A percentile compares a stretch with the other conserved stretches of the same genome.
Evolutionary conservation across 345 rosid genomes (phyloP).

Genomic region (Isatis tinctoria): DNA sequence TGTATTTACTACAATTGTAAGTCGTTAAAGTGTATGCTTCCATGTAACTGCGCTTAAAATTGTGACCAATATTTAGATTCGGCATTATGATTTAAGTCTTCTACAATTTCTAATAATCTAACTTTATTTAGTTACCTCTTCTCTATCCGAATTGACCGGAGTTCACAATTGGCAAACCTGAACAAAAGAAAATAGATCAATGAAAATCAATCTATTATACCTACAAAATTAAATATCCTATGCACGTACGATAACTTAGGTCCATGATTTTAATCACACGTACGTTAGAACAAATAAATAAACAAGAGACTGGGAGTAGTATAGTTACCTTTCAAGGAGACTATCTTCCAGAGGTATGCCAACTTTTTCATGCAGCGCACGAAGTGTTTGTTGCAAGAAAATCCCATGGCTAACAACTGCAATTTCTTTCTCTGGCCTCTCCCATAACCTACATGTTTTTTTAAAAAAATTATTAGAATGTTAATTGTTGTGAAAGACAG

Average conservation of each 20-base stretch:
- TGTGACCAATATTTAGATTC: background rate
- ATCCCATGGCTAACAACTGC: slow-evolving; percentile 74
- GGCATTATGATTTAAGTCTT: background rate
- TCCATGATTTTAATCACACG: background rate
- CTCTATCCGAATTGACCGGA: slow-evolving; percentile 17
- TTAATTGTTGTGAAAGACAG: background rate
- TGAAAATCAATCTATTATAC: background rate
- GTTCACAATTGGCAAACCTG: slow-evolving; percentile 33
- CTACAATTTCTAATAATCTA: background rate
- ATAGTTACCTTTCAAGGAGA: slow-evolving; percentile 10
- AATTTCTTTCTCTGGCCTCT: slow-evolving; percentile 74
- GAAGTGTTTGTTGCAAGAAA: slow-evolving; percentile 52
- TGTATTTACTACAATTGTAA: slow-evolving; percentile 11
- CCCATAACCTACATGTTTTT: slow-evolving; percentile 50
- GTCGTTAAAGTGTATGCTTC: background rate
- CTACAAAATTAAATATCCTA: background rate
- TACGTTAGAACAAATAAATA: background rate
- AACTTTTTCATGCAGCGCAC: slow-evolving; percentile 40
- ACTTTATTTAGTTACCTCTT: slow-evolving; percentile 5
- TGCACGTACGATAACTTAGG: background rate
- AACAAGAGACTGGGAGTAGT: background rate
- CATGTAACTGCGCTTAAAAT: slow-evolving; percentile 16
- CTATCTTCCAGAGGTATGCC: slow-evolving; percentile 10
- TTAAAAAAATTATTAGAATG: background rate
- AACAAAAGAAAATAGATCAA: background rate